These are phyloP conservation scores for Ceratobasidium sp. DNA, from an alignment of 1,284 basidiomycete species.

Conservation along the genomic window DNA sequence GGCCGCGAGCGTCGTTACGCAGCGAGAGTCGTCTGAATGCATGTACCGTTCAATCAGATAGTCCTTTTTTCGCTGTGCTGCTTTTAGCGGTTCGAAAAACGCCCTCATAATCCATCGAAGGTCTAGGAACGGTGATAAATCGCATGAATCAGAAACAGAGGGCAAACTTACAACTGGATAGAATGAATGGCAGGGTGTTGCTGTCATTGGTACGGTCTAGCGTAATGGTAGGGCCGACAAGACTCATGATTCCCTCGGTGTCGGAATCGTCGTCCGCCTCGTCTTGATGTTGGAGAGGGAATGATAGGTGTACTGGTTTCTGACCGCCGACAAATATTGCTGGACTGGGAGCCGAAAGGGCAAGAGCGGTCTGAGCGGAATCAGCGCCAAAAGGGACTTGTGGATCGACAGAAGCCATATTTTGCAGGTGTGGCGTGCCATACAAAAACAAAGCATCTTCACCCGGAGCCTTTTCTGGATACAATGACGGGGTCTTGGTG, in stretches of 20 bases:
- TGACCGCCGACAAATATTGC: no score
- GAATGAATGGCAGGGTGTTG: constrained; percentile 17
- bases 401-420: not conserved
- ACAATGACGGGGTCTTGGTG: not conserved
- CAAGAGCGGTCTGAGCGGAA: constrained; percentile 10
- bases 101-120: not conserved
- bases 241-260: not conserved
- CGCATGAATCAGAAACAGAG: not conserved
- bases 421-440: not conserved
- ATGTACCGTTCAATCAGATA: not conserved
- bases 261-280: not conserved
- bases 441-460: not conserved
- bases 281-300: constrained; percentile 15
- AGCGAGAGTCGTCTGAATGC: not conserved
- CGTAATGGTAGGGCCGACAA: not conserved
- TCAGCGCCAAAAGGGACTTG: not conserved
- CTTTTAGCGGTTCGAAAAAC: not conserved
- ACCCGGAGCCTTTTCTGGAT: not conserved
- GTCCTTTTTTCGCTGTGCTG: not conserved
- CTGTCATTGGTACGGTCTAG: not conserved
- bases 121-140: not conserved
- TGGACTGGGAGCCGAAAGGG: constrained; percentile 8
- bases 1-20: not conserved
- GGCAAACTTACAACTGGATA: constrained; percentile 7
- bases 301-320: not conserved